Base-by-base conservation (phyloP, 306 rosid species). In the Lathyrus oleraceus region DNA sequence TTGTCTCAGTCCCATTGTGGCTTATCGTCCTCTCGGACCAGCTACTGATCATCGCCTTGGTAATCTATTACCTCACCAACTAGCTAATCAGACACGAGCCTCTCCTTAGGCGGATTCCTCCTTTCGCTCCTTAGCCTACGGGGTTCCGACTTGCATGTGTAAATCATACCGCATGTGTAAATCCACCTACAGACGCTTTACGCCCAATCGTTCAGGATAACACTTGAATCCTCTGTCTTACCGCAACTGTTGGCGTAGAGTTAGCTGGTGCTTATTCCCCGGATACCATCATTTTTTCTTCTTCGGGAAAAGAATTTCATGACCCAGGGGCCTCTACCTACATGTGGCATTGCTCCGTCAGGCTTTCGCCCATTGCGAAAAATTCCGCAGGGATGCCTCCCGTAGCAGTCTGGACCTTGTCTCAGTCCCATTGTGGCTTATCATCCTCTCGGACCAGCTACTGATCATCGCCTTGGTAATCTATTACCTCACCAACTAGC, bases 1-100 rank as follows among this genome's bases (percentile, higher is more conserved):
- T 13, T 13, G 16, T 43, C 49, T 13, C 17, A 43, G 2, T 43
- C 17, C 17, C 1, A 43, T 1, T 42, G 17, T 43, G 8, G 2
- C 8, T 61, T 4, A 61, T 61, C 66, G 36, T 57, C 16, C 39
- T 35, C 28, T 36, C 9, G 1, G 4, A 15, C 66, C 17, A 36
- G 15, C 27, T 61, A 61, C 8, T 16, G 15, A 36, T 61, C 47
- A 61, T 61, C 28, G 4, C 47, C 45, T 10, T 61, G 66, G 28
- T 15, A 61, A 60, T n/a, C 47, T 32, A 32, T 61, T 61, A 10
- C 66, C 47, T 9, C 66, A 35, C 47, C 66, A 61, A 61, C 66
- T 61, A 35, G 16, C n/a, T 61, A 61, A 36, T 36, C 28, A 61
- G 19, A 12, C 19, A 4, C 10, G 10, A 25, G 23, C 56, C 56